A percentile compares a stretch with the other conserved stretches of the same genome.
These are phyloP conservation scores for Calvatia gigantea DNA, from an alignment of 768 basidiomycete genomes.

Conservation along the genomic window DNA sequence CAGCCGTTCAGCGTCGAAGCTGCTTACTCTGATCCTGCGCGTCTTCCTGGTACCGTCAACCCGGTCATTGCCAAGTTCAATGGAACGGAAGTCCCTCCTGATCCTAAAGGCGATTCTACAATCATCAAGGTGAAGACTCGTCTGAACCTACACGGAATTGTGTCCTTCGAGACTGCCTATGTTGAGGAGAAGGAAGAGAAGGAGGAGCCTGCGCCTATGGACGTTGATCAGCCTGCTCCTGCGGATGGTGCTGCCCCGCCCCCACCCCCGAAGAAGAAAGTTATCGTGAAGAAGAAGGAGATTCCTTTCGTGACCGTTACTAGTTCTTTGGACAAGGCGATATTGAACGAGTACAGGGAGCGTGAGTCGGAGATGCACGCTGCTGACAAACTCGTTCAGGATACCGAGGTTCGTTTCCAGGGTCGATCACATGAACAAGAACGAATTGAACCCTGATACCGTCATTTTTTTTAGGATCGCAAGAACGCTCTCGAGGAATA, in stretches of 20 bases:
- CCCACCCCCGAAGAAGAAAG: constrained; percentile 77
- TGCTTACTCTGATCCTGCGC: constrained; percentile 67
- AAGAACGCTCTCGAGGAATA: constrained; percentile 99
- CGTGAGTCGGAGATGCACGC: constrained; percentile 87
- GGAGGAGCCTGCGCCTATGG: constrained; percentile 70
- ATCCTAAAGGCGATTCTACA: constrained; percentile 67
- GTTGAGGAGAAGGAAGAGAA: constrained; percentile 79
- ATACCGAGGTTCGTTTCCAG: constrained; percentile 79
- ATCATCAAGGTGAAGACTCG: constrained; percentile 90
- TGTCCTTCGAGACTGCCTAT: constrained; percentile 86
- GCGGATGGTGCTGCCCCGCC: constrained; percentile 32
- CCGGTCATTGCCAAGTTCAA: constrained; percentile 82
- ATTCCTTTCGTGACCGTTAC: constrained; percentile 68
- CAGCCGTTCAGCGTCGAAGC: constrained; percentile 88
- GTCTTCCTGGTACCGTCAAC: constrained; percentile 76
- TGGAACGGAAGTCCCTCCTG: constrained; percentile 74
- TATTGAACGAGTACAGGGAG: constrained; percentile 69
- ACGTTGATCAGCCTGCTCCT: constrained; percentile 46
- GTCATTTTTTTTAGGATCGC: constrained; percentile 64
- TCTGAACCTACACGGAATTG: constrained; percentile 79
- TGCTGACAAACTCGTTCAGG: constrained; percentile 92
- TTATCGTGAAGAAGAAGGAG: constrained; percentile 78
- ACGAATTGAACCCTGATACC: constrained; percentile 2
- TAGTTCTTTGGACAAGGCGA: constrained; percentile 58
- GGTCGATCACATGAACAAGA: background rate